These are phyloP conservation scores for Pythium diclinum DNA, from an alignment of 352 stramenopile species.

Conservation along the genomic window DNA sequence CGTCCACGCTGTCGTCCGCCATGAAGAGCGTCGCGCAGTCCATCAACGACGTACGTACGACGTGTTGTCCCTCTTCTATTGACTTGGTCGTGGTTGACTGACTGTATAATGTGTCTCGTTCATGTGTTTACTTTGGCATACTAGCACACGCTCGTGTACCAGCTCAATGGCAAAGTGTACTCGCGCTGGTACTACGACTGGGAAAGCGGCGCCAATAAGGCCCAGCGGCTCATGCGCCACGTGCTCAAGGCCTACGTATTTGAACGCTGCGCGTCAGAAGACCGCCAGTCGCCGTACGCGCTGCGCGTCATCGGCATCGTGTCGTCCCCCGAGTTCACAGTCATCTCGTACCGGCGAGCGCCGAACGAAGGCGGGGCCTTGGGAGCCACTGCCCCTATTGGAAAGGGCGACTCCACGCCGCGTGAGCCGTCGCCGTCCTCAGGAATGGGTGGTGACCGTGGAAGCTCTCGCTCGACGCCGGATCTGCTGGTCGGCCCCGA, in stretches of 20 bases:
- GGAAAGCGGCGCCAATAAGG: constrained; percentile 42
- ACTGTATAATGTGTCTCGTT: not conserved
- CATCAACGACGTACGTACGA: constrained; percentile 17
- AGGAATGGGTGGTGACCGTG: not conserved
- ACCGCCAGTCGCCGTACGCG: constrained; percentile 25
- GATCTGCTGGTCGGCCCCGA: not conserved
- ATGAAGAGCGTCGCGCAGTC: constrained; percentile 22
- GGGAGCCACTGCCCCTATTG: not conserved
- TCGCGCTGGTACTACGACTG: constrained; percentile 50
- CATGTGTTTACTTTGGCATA: not conserved
- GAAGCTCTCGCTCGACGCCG: not conserved
- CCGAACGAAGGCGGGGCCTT: constrained; percentile 25
- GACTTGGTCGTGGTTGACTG: not conserved
- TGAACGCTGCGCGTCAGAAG: constrained; percentile 21
- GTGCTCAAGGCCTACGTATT: constrained; percentile 48
- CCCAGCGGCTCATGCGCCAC: constrained; percentile 43
- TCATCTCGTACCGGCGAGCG: constrained; percentile 70
- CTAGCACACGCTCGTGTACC: constrained; percentile 30
- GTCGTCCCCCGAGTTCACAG: constrained; percentile 57
- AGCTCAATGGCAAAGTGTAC: constrained; percentile 42
- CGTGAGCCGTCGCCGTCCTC: constrained; percentile 15
- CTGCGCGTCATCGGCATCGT: constrained; percentile 50
- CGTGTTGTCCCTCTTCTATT: not conserved
- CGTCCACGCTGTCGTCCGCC: constrained; percentile 26
- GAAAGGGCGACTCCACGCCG: constrained; percentile 20